These are phyloP conservation scores for Eucalyptus cloeziana DNA, from an alignment of 345 rosid genomes.

Conservation along the genomic window DNA sequence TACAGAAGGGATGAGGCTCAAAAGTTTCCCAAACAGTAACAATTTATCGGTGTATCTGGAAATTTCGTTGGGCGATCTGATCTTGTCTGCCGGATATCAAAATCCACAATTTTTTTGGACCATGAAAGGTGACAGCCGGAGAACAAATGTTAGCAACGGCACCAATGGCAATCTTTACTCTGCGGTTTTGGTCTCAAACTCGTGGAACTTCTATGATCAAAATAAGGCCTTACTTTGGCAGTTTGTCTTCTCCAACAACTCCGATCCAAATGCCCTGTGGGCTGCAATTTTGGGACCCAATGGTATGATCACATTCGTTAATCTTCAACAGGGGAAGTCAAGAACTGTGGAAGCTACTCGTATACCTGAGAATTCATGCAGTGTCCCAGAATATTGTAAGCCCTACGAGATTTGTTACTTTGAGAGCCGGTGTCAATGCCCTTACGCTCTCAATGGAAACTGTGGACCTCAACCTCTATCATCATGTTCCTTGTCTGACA, in stretches of 20 bases:
- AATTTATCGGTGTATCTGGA: conserved; percentile 6
- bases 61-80: conserved; percentile 16
- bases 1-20: conserved; percentile 16
- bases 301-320: conserved; percentile 15
- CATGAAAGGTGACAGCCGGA: conserved; percentile 4
- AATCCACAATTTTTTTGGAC: conserved; percentile 35
- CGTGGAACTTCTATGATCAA: conserved; percentile 37
- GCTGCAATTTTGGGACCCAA: too few relatives aligned
- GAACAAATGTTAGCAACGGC: conserved; percentile 1
- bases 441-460: neutral
- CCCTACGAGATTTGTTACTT: conserved; percentile 12
- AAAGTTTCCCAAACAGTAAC: conserved; percentile 6
- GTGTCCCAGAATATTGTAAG: conserved; percentile 19
- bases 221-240: conserved; percentile 12
- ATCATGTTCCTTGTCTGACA: neutral
- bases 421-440: conserved; percentile 22
- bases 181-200: conserved; percentile 12
- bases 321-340: conserved; percentile 6
- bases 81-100: conserved; percentile 15
- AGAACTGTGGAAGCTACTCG: neutral
- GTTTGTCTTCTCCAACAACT: conserved; percentile 9
- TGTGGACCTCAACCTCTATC: conserved; percentile 20
- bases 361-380: conserved; percentile 22
- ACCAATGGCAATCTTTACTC: conserved; percentile 12
- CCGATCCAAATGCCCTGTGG: conserved; percentile 25